Percentiles rank a stretch among this genome's conserved stretches.
These are phyloP conservation scores for Naganishia vishniacii DNA, from an alignment of 768 basidiomycete species.

Conservation along the genomic window DNA sequence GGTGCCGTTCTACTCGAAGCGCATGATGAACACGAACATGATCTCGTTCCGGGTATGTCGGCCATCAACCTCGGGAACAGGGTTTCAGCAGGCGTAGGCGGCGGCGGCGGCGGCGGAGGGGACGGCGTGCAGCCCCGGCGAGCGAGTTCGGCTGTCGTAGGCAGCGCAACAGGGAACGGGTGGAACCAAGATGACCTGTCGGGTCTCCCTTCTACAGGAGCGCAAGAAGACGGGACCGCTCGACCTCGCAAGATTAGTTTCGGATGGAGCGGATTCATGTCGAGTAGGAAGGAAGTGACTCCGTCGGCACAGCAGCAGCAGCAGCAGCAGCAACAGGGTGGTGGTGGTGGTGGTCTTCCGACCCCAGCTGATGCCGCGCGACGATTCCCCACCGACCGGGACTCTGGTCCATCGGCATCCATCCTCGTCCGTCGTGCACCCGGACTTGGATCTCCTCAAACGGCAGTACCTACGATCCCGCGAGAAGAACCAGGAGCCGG, in stretches of 20 bases:
- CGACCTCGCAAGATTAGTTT: constrained; percentile 6
- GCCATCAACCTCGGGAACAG: not conserved
- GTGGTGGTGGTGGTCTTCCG: too few relatives aligned
- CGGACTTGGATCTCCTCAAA: not conserved
- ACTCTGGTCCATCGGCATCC: not conserved
- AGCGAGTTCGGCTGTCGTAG: not conserved
- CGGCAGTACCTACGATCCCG: not conserved
- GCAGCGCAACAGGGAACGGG: not conserved
- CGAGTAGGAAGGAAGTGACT: not conserved
- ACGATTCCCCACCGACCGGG: too few relatives aligned
- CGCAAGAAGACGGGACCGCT: not conserved
- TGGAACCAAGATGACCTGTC: not conserved
- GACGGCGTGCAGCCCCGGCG: not conserved
- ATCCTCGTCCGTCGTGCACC: constrained; percentile 10
- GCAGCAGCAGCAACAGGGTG: too few relatives aligned
- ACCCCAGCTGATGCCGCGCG: too few relatives aligned
- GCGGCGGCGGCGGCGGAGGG: not conserved
- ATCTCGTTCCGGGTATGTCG: constrained; percentile 7
- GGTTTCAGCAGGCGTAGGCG: too few relatives aligned
- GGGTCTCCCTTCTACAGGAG: not conserved
- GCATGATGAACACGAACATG: constrained; percentile 10
- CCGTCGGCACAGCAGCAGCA: too few relatives aligned
- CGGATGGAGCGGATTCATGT: constrained; percentile 20
- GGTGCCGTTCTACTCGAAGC: constrained; percentile 8
- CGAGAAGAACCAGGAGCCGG: too few relatives aligned